phyloP scores from a whole-genome alignment of 1,139 yeast species.

The Kodamaea arcana region DNA sequence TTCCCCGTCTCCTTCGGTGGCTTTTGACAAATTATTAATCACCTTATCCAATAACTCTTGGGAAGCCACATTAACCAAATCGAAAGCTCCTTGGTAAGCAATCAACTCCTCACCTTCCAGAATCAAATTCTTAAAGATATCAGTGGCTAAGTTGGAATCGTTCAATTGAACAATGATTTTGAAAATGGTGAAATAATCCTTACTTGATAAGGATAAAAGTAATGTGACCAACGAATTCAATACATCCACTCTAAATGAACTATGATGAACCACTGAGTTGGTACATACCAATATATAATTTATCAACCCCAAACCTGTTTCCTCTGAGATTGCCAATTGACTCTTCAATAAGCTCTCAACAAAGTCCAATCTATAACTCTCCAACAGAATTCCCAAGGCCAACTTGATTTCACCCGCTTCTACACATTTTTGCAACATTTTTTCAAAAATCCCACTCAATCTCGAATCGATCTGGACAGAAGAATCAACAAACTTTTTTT shows the following conservation, averaged over 20 bases:
- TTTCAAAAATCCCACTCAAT: slow-evolving; percentile 69
- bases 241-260: slow-evolving; percentile 61
- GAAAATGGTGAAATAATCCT: slow-evolving; percentile 72
- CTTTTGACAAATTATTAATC: slow-evolving; percentile 37
- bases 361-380: slow-evolving; percentile 80
- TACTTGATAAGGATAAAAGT: slow-evolving; percentile 59
- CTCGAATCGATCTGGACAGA: slow-evolving; percentile 52
- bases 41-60: slow-evolving; percentile 80
- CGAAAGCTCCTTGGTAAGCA: slow-evolving; percentile 94
- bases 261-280: slow-evolving; percentile 54
- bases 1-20: slow-evolving; percentile 34
- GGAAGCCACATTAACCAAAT: slow-evolving; percentile 87
- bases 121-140: slow-evolving; percentile 61
- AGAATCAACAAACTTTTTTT: slow-evolving; percentile 43
- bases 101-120: slow-evolving; percentile 39
- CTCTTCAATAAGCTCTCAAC: slow-evolving; percentile 58
- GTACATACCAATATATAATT: slow-evolving; percentile 78
- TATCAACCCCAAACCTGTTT: slow-evolving; percentile 52
- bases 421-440: slow-evolving; percentile 80
- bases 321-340: slow-evolving; percentile 37
- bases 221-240: slow-evolving; percentile 60
- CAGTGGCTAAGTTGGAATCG: slow-evolving; percentile 65
- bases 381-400: slow-evolving; percentile 89
- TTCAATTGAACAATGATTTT: slow-evolving; percentile 88
- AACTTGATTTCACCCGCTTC: slow-evolving; percentile 66